Percentiles rank a stretch among this genome's conserved stretches.
Conservation (phyloP, 2,329 filamentous ascomycete genomes). For the Fusarium sp. region DNA sequence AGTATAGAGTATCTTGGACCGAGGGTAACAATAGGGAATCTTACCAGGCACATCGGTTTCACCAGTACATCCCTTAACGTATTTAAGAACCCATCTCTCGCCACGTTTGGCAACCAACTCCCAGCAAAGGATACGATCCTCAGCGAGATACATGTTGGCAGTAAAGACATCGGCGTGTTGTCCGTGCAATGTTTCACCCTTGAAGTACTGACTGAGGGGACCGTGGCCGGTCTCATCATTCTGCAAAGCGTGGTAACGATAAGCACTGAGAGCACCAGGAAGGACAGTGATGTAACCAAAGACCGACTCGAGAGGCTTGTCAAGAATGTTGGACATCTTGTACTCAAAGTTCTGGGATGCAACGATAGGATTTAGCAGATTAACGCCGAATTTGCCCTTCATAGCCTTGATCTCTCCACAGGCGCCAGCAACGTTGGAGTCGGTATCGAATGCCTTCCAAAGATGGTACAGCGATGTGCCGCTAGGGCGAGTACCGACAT, state of each 20-base stretch:
- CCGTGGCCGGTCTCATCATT: slow-evolving; percentile 97
- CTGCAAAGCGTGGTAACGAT: slow-evolving; percentile 94
- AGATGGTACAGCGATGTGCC: slow-evolving; percentile 94
- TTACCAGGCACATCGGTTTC: slow-evolving; percentile 98
- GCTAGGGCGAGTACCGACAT: slow-evolving; percentile 94
- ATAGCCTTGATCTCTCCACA: slow-evolving; percentile 98
- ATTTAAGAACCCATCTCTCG: slow-evolving; percentile 97
- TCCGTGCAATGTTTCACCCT: slow-evolving; percentile 96
- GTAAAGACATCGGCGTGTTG: slow-evolving; percentile 98
- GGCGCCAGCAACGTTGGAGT: slow-evolving; percentile 96
- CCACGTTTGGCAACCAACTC: slow-evolving; percentile 95
- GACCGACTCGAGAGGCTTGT: slow-evolving; percentile 96
- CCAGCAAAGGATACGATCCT: slow-evolving; percentile 93
- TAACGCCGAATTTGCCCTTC: slow-evolving; percentile 86
- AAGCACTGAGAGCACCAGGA: slow-evolving; percentile 94
- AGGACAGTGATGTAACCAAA: slow-evolving; percentile 99
- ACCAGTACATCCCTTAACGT: slow-evolving; percentile 95
- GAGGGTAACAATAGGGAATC: slow-evolving; percentile 48
- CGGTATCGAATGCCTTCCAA: slow-evolving; percentile 98
- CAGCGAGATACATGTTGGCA: slow-evolving; percentile 94
- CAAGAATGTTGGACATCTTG: slow-evolving; percentile 99
- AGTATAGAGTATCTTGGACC: slow-evolving; percentile 30
- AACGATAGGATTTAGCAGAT: slow-evolving; percentile 92
- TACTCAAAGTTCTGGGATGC: slow-evolving; percentile 99
- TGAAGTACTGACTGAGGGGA: slow-evolving; percentile 98